phyloP scores from a whole-genome alignment of 2,329 filamentous ascomycete species.

The Fusarium tuaranense region DNA sequence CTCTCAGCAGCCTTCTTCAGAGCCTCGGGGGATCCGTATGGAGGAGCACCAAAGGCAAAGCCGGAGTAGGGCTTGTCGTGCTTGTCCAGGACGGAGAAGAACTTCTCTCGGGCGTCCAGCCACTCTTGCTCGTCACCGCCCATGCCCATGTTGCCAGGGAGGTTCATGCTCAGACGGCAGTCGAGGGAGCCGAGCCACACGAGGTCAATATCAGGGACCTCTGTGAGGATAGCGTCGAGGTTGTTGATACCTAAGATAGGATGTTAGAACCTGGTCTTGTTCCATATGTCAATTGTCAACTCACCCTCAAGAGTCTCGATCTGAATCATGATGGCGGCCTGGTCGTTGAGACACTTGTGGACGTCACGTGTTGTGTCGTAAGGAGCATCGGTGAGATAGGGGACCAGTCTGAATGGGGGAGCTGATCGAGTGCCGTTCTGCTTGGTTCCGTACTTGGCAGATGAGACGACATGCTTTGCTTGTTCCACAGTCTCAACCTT shows the following conservation, averaged over 20 bases:
- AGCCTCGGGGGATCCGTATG: conserved; percentile 39
- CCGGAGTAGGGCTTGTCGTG: conserved; percentile 58
- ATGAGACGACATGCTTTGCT: conserved; percentile 55
- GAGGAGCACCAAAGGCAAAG: conserved; percentile 45
- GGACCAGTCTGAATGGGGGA: conserved; percentile 57
- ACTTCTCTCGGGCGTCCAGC: conserved; percentile 52
- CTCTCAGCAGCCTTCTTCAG: conserved; percentile 30
- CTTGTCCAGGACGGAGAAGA: conserved; percentile 55
- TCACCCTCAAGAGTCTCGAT: conserved; percentile 54
- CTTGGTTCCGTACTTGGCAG: conserved; percentile 57
- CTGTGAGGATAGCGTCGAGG: conserved; percentile 62
- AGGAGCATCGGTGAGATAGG: conserved; percentile 53
- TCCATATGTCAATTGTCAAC: not conserved
- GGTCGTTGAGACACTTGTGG: conserved; percentile 56
- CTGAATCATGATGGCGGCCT: conserved; percentile 62
- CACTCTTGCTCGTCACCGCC: conserved; percentile 56
- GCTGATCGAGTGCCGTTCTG: conserved; percentile 57
- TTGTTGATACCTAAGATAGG: conserved; percentile 53
- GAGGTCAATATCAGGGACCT: conserved; percentile 58
- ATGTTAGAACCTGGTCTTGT: not conserved
- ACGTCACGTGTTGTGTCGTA: conserved; percentile 49
- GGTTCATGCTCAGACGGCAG: conserved; percentile 57
- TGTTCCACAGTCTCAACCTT: conserved; percentile 59
- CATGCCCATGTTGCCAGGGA: conserved; percentile 49
- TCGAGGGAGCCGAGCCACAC: conserved; percentile 62